Evolutionary conservation across 2,329 filamentous ascomycete genomes (phyloP).

Genomic region (Cladosporium velox): DNA sequence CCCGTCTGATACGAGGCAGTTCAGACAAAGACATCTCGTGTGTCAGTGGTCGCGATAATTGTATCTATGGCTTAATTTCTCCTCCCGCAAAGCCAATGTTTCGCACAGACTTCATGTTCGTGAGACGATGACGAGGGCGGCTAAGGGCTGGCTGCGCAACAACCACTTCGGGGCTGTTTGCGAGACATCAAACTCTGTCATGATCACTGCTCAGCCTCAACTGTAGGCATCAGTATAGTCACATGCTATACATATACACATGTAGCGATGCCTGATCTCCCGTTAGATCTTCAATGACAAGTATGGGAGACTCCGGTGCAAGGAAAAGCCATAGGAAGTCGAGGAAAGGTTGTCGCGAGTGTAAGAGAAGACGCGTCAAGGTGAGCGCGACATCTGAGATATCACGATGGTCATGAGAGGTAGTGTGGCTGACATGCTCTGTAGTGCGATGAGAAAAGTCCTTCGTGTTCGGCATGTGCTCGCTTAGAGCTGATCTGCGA

Average conservation of each 20-base stretch:
- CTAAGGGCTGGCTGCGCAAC: background rate
- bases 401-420: background rate
- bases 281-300: background rate
- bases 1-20: background rate
- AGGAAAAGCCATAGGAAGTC: conserved; percentile 12
- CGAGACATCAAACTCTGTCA: background rate
- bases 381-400: background rate
- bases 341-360: conserved; percentile 13
- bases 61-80: background rate
- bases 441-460: conserved; percentile 12
- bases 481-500: conserved; percentile 17
- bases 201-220: background rate
- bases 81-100: background rate
- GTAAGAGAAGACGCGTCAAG: conserved; percentile 14
- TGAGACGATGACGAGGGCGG: background rate
- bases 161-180: background rate
- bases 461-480: conserved; percentile 14
- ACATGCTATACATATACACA: background rate
- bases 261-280: background rate
- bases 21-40: background rate
- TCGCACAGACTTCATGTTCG: background rate
- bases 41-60: background rate
- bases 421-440: background rate
- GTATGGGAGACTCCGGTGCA: background rate
- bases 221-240: background rate